Base-by-base conservation (phyloP, 148 eudicot species). In the Suaeda aralocaspica region DNA sequence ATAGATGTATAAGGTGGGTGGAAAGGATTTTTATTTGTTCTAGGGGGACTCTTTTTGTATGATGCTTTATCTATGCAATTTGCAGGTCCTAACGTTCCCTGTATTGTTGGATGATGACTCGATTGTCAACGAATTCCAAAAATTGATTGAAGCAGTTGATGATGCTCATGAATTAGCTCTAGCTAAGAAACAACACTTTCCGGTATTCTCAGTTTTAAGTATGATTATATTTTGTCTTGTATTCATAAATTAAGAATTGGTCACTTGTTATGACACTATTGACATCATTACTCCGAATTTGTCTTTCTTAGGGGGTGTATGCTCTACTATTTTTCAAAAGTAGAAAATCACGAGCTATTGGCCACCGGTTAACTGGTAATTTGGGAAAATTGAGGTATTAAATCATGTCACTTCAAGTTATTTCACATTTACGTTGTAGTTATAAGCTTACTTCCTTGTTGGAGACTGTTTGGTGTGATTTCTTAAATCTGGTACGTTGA, bases 361-460 rank as follows among this genome's bases (percentile, higher is more conserved):
- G 92, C 70, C 82, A 89, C 49, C 89, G 98, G 56, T 87, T 94
- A 55, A 96, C 98, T 79, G 91, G 87, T 71, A 84, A 85, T 59
- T 79, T 91, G 91, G 92, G 86, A 77, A 94, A 85, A 75, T 63
- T 93, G 80, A 85, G 98, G 97, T 94, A 85, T 73, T n/a, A n/a
- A 44, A 67, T 63, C 71, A 25, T 21, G 53, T 64, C 39, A 31
- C 15, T 74, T 55, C 3, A n/a, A 63, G 36, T 31, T 9, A 4
- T 30, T 59, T 25, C 21, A 28, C 28, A 41, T 59, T 72, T 25
- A 53, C 53, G 21, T 71, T 26, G 46, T 63, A 18, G 25, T 69
- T 22, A 39, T 60, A 34, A 28, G 24, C 9, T 39, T 26, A 29
- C 50, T 44, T n/a, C n/a, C n/a, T n/a, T n/a, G n/a, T n/a, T n/a